These are phyloP conservation scores for Zopfia rhizophila DNA, from an alignment of 2,329 filamentous ascomycete genomes.

Conservation along the genomic window DNA sequence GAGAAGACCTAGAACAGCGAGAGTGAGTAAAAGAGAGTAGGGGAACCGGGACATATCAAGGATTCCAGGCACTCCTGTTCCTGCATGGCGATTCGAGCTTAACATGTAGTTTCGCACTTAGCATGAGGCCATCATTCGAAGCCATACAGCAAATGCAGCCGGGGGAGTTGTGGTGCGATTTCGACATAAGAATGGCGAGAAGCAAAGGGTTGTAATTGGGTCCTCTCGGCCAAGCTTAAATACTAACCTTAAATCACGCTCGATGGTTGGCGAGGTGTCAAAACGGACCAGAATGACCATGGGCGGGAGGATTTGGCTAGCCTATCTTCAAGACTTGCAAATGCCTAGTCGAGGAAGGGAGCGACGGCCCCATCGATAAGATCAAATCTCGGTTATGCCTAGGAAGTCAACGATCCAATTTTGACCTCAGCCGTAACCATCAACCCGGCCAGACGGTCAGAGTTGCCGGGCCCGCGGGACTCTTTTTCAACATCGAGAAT, in stretches of 20 bases:
- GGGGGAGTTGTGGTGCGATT: constrained; percentile 9
- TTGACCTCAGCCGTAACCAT: constrained; percentile 12
- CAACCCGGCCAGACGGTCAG: constrained; percentile 28
- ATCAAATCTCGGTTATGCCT: constrained; percentile 38
- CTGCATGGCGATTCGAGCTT: constrained; percentile 38
- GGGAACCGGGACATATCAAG: constrained; percentile 41
- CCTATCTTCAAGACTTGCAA: constrained; percentile 29
- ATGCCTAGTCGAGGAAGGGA: constrained; percentile 36
- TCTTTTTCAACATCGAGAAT: too few relatives aligned
- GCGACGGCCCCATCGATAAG: constrained; percentile 26
- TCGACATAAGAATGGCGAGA: constrained; percentile 2
- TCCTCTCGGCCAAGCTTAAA: background rate
- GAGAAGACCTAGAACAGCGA: constrained; percentile 31
- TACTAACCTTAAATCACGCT: constrained; percentile 1
- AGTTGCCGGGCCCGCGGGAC: constrained; percentile 19
- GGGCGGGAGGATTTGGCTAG: background rate
- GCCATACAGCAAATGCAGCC: constrained; percentile 29
- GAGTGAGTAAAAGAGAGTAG: constrained; percentile 33
- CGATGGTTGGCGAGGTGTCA: background rate
- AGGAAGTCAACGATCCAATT: constrained; percentile 9
- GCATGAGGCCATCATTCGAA: constrained; percentile 36
- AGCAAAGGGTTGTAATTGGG: constrained; percentile 3
- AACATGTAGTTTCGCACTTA: constrained; percentile 29
- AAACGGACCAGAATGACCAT: background rate
- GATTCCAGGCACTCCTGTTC: constrained; percentile 29